Conservation (phyloP, 2,329 filamentous ascomycete genomes). For the Hypoxylon sp. region DNA sequence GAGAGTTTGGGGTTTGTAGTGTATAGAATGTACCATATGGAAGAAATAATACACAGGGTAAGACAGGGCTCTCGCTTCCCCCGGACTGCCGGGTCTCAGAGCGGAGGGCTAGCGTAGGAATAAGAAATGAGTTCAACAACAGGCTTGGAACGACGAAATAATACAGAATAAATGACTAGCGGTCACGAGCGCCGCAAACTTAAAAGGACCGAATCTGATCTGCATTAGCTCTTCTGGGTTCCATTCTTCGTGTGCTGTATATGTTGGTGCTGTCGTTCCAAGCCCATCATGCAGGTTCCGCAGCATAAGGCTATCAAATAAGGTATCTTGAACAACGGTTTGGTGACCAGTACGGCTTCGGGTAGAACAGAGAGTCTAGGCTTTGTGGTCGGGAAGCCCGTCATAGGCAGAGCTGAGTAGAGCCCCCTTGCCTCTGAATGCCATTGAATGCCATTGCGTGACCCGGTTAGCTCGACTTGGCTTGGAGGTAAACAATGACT, state of each 20-base stretch:
- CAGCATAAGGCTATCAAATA: slow-evolving; percentile 28
- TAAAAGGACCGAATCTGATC: slow-evolving; percentile 45
- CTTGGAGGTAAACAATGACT: slow-evolving; percentile 24
- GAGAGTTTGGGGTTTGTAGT: neutral
- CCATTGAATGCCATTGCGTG: slow-evolving; percentile 24
- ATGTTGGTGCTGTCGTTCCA: slow-evolving; percentile 12
- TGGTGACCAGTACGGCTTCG: neutral
- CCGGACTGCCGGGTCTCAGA: slow-evolving; percentile 39
- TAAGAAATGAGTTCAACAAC: slow-evolving; percentile 27
- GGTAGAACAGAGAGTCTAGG: neutral
- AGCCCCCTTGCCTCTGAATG: slow-evolving; percentile 23
- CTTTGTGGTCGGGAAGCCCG: slow-evolving; percentile 3
- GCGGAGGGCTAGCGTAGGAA: slow-evolving; percentile 26
- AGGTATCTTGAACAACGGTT: slow-evolving; percentile 16
- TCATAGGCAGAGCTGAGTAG: neutral
- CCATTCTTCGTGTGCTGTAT: slow-evolving; percentile 21
- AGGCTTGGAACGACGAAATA: slow-evolving; percentile 26
- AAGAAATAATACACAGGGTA: slow-evolving; percentile 3
- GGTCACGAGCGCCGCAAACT: slow-evolving; percentile 37
- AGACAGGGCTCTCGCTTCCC: slow-evolving; percentile 14
- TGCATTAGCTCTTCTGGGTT: slow-evolving; percentile 37
- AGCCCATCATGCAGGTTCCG: slow-evolving; percentile 20
- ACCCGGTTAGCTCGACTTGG: slow-evolving; percentile 16
- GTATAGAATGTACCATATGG: slow-evolving; percentile 4
- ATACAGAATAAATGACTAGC: slow-evolving; percentile 30